Percentiles rank a stretch among this genome's conserved stretches.
Evolutionary conservation across 1,284 basidiomycete species (phyloP).

Genomic region (Trichosporon sp.): DNA sequence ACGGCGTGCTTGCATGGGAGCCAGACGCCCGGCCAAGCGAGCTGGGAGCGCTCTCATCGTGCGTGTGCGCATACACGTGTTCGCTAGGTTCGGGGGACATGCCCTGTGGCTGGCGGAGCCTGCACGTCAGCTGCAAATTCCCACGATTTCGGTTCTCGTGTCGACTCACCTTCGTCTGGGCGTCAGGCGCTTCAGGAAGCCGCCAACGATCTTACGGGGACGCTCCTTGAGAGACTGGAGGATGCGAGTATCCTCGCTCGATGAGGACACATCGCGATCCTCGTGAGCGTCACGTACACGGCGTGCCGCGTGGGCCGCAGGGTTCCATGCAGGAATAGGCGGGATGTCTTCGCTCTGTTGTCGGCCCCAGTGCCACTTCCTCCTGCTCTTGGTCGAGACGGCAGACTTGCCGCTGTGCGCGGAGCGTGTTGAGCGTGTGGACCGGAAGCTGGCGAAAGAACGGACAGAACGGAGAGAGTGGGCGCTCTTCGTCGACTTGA

Average conservation of each 20-base stretch:
- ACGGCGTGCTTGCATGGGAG: neutral
- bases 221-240: neutral
- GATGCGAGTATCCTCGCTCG: neutral
- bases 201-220: constrained; percentile 5
- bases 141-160: neutral
- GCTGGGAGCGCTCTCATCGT: neutral
- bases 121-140: neutral
- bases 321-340: neutral
- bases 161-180: constrained; percentile 6
- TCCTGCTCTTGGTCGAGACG: neutral
- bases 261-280: neutral
- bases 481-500: constrained; percentile 4
- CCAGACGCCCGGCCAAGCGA: neutral
- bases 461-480: neutral
- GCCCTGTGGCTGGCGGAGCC: neutral
- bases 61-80: neutral
- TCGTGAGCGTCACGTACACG: neutral
- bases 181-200: constrained; percentile 7
- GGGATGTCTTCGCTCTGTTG: neutral
- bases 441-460: neutral
- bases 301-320: neutral
- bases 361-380: neutral
- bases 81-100: neutral
- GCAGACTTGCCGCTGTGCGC: neutral
- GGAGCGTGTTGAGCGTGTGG: no score